Percentiles rank a stretch among this genome's conserved stretches.
Conservation (phyloP, 2,329 filamentous ascomycete species). For the Paecilomyces sp. region DNA sequence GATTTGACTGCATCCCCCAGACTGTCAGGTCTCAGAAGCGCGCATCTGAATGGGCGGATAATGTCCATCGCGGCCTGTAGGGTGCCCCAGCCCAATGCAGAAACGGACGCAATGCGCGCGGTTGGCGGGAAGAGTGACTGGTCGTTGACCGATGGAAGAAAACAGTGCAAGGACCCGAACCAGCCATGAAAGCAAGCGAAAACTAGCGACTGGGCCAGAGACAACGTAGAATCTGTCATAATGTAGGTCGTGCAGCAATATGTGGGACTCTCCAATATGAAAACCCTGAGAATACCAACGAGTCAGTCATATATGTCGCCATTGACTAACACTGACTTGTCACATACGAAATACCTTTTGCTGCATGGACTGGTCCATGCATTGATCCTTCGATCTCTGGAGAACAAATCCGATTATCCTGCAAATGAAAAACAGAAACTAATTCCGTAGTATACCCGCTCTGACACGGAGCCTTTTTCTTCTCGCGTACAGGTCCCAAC, state of each 20-base stretch:
- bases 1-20: not conserved
- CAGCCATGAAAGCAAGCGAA: not conserved
- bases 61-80: not conserved
- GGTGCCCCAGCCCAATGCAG: not conserved
- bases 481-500: not conserved
- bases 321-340: not conserved
- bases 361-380: not conserved
- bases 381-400: not conserved
- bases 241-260: not conserved
- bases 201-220: not conserved
- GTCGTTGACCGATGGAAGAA: not conserved
- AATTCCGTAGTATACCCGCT: not conserved
- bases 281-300: not conserved
- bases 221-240: not conserved
- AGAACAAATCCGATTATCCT: not conserved
- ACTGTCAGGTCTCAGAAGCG: not conserved
- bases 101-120: not conserved
- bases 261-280: not conserved
- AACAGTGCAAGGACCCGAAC: not conserved
- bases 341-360: not conserved
- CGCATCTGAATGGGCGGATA: not conserved
- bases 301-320: not conserved
- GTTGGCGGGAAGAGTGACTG: not conserved
- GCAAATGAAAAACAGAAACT: not conserved
- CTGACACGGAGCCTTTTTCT: not conserved